phyloP scores from a whole-genome alignment of 148 eudicot species.

The Vaccinium corymbosum region DNA sequence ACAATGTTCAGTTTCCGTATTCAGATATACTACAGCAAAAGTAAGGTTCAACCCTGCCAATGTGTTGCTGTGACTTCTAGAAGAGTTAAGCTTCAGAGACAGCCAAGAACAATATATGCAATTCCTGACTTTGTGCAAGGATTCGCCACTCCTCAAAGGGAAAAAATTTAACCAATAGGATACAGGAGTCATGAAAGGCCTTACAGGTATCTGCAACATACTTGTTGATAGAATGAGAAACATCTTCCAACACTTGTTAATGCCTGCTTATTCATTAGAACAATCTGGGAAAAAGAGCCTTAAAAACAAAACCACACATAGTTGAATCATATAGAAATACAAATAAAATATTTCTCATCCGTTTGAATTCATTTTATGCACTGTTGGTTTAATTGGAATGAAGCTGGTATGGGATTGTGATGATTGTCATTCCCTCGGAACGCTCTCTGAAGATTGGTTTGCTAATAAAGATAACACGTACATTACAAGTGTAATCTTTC shows the following conservation, averaged over 20 bases:
- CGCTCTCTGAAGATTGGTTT: background rate
- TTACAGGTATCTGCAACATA: background rate
- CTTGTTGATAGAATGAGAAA: background rate
- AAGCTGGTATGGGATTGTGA: background rate
- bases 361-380: background rate
- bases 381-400: background rate
- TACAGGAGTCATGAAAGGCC: background rate
- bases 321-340: background rate
- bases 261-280: background rate
- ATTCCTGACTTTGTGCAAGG: background rate
- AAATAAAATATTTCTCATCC: background rate
- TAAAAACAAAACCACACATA: background rate
- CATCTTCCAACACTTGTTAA: background rate
- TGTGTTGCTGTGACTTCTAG: background rate
- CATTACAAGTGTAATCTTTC: background rate
- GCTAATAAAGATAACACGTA: background rate
- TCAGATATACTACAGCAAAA: background rate
- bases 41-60: background rate
- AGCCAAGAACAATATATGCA: background rate
- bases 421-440: background rate
- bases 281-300: background rate
- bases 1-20: background rate
- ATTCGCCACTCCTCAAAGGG: too few species aligned
- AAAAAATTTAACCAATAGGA: background rate
- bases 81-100: background rate